Percentiles rank a stretch among this genome's conserved stretches.
Evolutionary conservation across 2,329 filamentous ascomycete species (phyloP).

Genomic region (Escovopsis weberi): DNA sequence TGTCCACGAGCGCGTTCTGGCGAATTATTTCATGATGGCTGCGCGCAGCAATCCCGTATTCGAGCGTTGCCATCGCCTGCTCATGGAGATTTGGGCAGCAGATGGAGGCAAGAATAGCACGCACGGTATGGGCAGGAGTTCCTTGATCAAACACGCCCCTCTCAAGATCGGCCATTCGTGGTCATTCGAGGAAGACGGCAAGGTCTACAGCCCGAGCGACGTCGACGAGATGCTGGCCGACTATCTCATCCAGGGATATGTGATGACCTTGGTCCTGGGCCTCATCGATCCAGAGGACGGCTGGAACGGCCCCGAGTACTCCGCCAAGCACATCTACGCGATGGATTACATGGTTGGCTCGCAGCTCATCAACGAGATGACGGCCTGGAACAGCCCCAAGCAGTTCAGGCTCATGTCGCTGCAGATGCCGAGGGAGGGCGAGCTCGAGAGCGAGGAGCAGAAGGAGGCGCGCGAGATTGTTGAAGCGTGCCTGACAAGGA

Average conservation of each 20-base stretch:
- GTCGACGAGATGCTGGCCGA: conserved; percentile 32
- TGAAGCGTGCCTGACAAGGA: conserved; percentile 31
- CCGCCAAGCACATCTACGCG: conserved; percentile 31
- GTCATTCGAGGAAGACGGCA: conserved; percentile 11
- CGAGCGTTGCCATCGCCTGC: conserved; percentile 28
- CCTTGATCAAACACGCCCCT: conserved; percentile 30
- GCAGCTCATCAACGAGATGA: conserved; percentile 38
- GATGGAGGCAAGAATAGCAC: conserved; percentile 30
- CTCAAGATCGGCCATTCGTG: conserved; percentile 15
- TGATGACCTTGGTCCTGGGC: conserved; percentile 34
- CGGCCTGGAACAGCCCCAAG: conserved; percentile 32
- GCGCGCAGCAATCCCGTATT: conserved; percentile 31
- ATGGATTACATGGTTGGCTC: conserved; percentile 35
- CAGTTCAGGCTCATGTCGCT: conserved; percentile 35
- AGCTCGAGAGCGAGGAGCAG: conserved; percentile 25
- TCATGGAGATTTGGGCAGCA: conserved; percentile 35
- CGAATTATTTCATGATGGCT: conserved; percentile 34
- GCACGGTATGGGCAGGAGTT: conserved; percentile 33
- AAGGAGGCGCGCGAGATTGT: conserved; percentile 33
- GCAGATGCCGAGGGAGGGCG: conserved; percentile 20
- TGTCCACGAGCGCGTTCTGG: conserved; percentile 20
- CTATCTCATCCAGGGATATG: conserved; percentile 43
- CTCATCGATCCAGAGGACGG: conserved; percentile 32
- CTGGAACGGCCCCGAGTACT: conserved; percentile 41
- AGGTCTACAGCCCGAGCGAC: conserved; percentile 22